Evolutionary conservation across 2,329 filamentous ascomycete genomes (phyloP).

Genomic region (Fusarium drepaniforme): DNA sequence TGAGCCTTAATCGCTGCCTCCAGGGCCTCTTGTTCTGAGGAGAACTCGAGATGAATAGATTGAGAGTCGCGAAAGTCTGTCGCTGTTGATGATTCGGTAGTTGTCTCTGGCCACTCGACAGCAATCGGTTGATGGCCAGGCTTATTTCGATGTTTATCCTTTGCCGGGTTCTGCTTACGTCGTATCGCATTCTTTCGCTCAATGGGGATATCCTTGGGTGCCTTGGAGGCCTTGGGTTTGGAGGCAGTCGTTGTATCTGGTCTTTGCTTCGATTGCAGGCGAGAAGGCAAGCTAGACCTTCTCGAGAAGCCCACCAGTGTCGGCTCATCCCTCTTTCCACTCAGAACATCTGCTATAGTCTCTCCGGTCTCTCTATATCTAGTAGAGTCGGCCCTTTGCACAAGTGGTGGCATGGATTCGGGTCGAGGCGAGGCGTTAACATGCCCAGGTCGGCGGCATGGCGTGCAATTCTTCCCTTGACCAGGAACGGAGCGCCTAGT

Average conservation of each 20-base stretch:
- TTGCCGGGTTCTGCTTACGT: constrained; percentile 26
- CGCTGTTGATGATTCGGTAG: neutral
- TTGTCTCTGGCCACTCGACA: constrained; percentile 22
- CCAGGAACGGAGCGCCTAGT: neutral
- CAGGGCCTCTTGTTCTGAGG: constrained; percentile 28
- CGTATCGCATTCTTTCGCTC: constrained; percentile 34
- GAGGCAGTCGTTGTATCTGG: neutral
- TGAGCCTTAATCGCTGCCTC: constrained; percentile 34
- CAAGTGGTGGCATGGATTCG: neutral
- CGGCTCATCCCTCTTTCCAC: neutral
- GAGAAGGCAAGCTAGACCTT: constrained; percentile 43
- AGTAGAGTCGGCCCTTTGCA: neutral
- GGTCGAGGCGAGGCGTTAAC: neutral
- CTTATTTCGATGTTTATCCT: neutral
- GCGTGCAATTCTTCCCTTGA: neutral
- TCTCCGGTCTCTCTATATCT: neutral
- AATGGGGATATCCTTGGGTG: constrained; percentile 13
- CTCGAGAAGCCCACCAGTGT: constrained; percentile 6
- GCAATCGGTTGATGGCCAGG: constrained; percentile 6
- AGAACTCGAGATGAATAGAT: constrained; percentile 15
- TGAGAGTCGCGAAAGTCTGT: neutral
- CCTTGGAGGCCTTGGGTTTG: neutral
- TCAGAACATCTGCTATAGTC: neutral
- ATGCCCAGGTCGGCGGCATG: neutral
- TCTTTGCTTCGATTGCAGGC: constrained; percentile 44